Evolutionary conservation across 208 protist species (phyloP).

Genomic region (Trypanosoma caninum): DNA sequence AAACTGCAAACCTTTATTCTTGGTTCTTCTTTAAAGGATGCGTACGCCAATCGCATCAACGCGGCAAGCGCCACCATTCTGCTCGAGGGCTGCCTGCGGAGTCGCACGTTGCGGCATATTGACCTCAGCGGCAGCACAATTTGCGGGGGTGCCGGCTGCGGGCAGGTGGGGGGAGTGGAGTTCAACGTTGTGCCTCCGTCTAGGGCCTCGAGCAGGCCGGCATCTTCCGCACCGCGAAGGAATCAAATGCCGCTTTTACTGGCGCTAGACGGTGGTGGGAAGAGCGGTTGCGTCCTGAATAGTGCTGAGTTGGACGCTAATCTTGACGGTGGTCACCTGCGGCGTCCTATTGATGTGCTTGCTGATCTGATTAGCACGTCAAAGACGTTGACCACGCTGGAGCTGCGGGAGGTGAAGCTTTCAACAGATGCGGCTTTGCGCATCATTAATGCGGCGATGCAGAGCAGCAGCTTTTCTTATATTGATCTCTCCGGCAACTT

Average conservation of each 20-base stretch:
- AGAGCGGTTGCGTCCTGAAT: background rate
- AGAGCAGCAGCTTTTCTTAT: conserved; percentile 42
- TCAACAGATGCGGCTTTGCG: conserved; percentile 38
- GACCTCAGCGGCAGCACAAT: conserved; percentile 74
- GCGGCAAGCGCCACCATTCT: conserved; percentile 47
- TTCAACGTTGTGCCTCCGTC: background rate
- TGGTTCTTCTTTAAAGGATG: conserved; percentile 49
- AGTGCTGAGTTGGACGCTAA: background rate
- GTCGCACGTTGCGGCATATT: conserved; percentile 59
- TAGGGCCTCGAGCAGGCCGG: background rate
- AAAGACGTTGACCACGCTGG: conserved; percentile 48
- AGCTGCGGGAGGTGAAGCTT: conserved; percentile 55
- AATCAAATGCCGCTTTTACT: background rate
- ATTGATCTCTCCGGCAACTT: conserved; percentile 76
- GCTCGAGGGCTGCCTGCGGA: conserved; percentile 70
- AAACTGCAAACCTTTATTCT: conserved; percentile 73
- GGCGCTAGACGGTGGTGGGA: background rate
- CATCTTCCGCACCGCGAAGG: background rate
- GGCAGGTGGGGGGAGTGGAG: background rate
- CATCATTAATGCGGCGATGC: conserved; percentile 48
- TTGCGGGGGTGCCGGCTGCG: conserved; percentile 4
- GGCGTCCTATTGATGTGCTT: conserved; percentile 60
- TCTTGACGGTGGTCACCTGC: background rate
- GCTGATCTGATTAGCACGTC: conserved; percentile 55
- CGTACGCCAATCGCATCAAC: conserved; percentile 78